Evolutionary conservation across 1,284 basidiomycete species (phyloP), one percentile per base, ranked within the genome.

Genomic region (Apiotrichum montevideense): DNA sequence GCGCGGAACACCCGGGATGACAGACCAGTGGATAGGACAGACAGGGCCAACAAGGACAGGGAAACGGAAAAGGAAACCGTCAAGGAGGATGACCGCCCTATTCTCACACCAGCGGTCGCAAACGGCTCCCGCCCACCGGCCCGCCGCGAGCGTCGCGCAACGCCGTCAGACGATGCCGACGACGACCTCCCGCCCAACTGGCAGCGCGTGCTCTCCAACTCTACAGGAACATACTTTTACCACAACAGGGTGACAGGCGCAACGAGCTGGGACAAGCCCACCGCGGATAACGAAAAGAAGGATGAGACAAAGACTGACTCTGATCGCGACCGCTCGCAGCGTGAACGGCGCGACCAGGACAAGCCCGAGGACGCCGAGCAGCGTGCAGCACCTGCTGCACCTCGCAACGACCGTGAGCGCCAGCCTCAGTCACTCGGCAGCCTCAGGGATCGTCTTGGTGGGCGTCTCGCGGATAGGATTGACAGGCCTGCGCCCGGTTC

Each of bases 221-320:
- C 58, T 15, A 46, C 44, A 33, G 44, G 44, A 6, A 51, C 48
- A n/a, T 53, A 53, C 51, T 59, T 59, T 34, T 59, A 51, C 51
- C 43, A 55, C 47, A 51, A 59, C 47, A 43, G 32, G 11, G 51
- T 35, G 5, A 53, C 46, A 3, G 51, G 39, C 21, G 13, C n/a
- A 15, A 56, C 58, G 3, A 45, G 35, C 8, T 59, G 58, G 58
- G 58, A 56, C n/a, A 43, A 35, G 34, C 50, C 50, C 5, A 34
- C 50, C 33, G 14, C 8, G 29, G 29, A 42, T 11, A n/a, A 7
- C 29, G 40, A 43, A 29, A 39, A 13, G 33, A 42, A 34, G 21
- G 40, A 50, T 32, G 10, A 29, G 35, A n/a, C 9, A 4, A 42
- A 51, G 41, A 51, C 40, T 33, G 48, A 50, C 39, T 32, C 21